Evolutionary conservation across 2,329 filamentous ascomycete genomes (phyloP).

Genomic region (Gnomoniopsis sp.): DNA sequence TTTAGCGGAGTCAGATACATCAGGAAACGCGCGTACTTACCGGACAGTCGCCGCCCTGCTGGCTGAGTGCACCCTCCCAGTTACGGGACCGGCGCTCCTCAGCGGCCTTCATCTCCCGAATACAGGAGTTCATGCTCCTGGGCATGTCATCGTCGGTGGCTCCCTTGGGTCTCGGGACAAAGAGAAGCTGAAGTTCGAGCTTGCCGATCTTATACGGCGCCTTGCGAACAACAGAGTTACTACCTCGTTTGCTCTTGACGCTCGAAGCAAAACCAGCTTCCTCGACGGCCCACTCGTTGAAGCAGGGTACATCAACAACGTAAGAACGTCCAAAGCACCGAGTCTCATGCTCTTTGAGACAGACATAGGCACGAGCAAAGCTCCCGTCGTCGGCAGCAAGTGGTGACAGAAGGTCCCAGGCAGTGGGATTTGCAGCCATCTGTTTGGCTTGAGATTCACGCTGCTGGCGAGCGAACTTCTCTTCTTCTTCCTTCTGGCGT

Average conservation of each 20-base stretch:
- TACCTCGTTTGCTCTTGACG: slow-evolving; percentile 88
- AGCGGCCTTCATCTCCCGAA: slow-evolving; percentile 87
- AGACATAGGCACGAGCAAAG: slow-evolving; percentile 91
- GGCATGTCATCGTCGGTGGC: slow-evolving; percentile 93
- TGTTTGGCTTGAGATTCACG: slow-evolving; percentile 64
- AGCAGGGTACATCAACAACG: slow-evolving; percentile 85
- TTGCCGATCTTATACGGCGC: slow-evolving; percentile 98
- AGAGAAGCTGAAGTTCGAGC: slow-evolving; percentile 88
- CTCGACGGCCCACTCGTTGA: slow-evolving; percentile 98
- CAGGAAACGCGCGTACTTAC: slow-evolving; percentile 56
- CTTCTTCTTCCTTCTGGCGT: slow-evolving; percentile 77
- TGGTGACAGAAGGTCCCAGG: slow-evolving; percentile 84
- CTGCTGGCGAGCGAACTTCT: slow-evolving; percentile 63
- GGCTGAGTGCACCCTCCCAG: slow-evolving; percentile 87
- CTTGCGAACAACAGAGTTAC: slow-evolving; percentile 67
- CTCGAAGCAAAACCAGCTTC: slow-evolving; percentile 75
- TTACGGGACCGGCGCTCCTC: slow-evolving; percentile 74
- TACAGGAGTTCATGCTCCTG: slow-evolving; percentile 97
- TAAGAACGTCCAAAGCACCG: slow-evolving; percentile 86
- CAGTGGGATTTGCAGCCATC: slow-evolving; percentile 61
- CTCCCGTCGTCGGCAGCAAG: slow-evolving; percentile 88
- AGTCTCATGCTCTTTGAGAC: slow-evolving; percentile 86
- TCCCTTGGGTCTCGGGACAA: slow-evolving; percentile 88
- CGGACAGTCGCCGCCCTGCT: slow-evolving; percentile 96
- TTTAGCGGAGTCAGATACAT: slow-evolving; percentile 33